These are phyloP conservation scores for Endothia cerciana DNA, from an alignment of 2,329 filamentous ascomycete genomes.

Conservation along the genomic window DNA sequence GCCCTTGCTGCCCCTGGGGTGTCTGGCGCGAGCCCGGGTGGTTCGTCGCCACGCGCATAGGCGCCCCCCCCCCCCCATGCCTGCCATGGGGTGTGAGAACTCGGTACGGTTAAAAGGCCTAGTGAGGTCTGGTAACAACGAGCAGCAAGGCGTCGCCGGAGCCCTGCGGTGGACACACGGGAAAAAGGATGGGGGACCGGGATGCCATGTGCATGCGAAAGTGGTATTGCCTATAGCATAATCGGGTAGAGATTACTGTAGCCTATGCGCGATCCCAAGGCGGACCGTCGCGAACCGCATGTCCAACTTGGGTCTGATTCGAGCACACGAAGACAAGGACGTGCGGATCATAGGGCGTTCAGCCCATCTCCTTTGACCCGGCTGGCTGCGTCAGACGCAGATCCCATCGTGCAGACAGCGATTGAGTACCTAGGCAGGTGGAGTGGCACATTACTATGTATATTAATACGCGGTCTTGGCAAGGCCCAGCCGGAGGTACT, in stretches of 20 bases:
- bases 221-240: background rate
- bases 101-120: background rate
- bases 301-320: background rate
- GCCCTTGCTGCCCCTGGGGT: background rate
- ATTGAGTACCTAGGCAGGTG: too few relatives aligned
- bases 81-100: background rate
- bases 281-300: background rate
- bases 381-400: background rate
- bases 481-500: background rate
- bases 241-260: slow-evolving; percentile 1
- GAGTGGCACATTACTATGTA: too few relatives aligned
- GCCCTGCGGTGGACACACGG: background rate
- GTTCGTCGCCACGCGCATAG: background rate
- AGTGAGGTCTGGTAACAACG: background rate
- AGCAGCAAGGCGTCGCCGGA: background rate
- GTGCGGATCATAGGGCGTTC: background rate
- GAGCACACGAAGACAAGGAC: background rate
- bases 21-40: background rate
- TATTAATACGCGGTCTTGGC: background rate
- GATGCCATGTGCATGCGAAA: background rate
- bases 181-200: background rate
- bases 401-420: too few relatives aligned
- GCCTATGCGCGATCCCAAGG: background rate
- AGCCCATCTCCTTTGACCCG: background rate
- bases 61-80: too few relatives aligned